Evolutionary conservation across 2,329 filamentous ascomycete species (phyloP).

Genomic region (Colletotrichum ledebouriae): DNA sequence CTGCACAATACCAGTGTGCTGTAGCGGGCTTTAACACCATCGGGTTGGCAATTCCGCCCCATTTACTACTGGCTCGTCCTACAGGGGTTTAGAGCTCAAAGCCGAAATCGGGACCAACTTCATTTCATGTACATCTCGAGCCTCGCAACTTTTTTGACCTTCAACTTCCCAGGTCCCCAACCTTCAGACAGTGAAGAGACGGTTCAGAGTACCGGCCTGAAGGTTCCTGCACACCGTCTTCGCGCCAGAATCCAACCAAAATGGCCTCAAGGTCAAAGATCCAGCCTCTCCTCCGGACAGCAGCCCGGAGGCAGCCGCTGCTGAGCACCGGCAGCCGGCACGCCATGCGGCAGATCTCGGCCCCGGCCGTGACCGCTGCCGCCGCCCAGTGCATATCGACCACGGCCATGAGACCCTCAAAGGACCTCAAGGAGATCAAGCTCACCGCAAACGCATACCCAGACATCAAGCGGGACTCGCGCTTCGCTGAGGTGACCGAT

Average conservation of each 20-base stretch:
- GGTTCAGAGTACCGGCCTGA: conserved; percentile 2
- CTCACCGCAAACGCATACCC: conserved; percentile 92
- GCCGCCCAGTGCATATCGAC: conserved; percentile 35
- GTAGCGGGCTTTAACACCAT: conserved; percentile 15
- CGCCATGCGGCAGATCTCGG: conserved; percentile 32
- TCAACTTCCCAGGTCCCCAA: background rate
- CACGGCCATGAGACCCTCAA: conserved; percentile 30
- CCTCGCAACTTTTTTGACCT: conserved; percentile 24
- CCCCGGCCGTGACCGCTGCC: conserved; percentile 29
- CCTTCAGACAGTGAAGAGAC: conserved; percentile 7
- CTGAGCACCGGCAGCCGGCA: conserved; percentile 34
- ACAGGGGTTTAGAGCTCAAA: conserved; percentile 30
- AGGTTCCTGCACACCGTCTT: background rate
- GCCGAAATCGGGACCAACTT: conserved; percentile 35
- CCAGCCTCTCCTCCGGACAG: conserved; percentile 41
- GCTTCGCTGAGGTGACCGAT: conserved; percentile 78
- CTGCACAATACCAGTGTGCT: conserved; percentile 11
- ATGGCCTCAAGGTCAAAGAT: conserved; percentile 44
- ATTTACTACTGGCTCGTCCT: conserved; percentile 12
- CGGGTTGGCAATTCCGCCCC: conserved; percentile 21
- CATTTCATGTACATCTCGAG: conserved; percentile 14
- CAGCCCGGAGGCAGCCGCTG: conserved; percentile 42
- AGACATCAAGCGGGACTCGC: conserved; percentile 81
- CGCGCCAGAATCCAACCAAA: conserved; percentile 2
- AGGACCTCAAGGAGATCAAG: conserved; percentile 57